Conservation (phyloP, 768 basidiomycete genomes). For the Tylopilus vinaceipallidus region DNA sequence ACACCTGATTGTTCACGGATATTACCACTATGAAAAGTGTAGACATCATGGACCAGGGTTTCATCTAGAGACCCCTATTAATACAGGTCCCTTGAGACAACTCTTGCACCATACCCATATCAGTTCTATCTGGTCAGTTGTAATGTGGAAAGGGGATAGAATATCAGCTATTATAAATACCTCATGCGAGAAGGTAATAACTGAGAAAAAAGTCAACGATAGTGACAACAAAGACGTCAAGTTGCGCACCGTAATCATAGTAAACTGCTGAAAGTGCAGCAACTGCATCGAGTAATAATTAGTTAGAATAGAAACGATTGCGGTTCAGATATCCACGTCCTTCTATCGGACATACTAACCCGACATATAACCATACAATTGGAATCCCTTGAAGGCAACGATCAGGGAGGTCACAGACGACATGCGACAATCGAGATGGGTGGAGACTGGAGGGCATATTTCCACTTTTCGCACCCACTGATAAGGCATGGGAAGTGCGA, state of each 20-base stretch:
- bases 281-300: constrained; percentile 2
- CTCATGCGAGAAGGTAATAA: constrained; percentile 8
- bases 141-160: neutral
- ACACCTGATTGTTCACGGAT: neutral
- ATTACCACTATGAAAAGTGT: constrained; percentile 13
- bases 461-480: too few species aligned
- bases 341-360: too few species aligned
- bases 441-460: too few species aligned
- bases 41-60: constrained; percentile 8
- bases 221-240: neutral
- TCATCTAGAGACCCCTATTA: constrained; percentile 5
- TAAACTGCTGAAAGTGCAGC: neutral
- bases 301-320: too few species aligned
- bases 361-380: too few species aligned
- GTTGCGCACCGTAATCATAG: constrained; percentile 10
- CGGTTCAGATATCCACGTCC: too few species aligned
- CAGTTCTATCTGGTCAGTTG: neutral
- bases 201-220: neutral
- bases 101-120: constrained; percentile 10
- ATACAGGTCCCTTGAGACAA: neutral
- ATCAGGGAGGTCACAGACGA: too few species aligned
- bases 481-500: too few species aligned
- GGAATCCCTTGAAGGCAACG: too few species aligned
- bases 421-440: too few species aligned
- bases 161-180: neutral